These are phyloP conservation scores for Sutorius eximius DNA, from an alignment of 1,284 basidiomycete genomes.

Conservation along the genomic window DNA sequence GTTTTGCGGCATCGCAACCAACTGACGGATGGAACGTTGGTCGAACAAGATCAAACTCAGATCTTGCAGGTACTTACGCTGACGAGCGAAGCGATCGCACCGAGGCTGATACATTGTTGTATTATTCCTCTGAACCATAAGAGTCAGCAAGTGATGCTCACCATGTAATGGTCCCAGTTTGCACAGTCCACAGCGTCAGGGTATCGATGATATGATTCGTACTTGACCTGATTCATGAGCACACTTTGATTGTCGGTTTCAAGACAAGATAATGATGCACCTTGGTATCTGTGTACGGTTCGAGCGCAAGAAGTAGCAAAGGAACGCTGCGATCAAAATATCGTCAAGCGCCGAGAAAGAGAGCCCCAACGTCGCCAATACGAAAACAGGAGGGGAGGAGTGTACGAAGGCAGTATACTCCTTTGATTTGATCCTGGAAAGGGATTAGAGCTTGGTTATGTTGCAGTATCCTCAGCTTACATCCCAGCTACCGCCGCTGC, in stretches of 20 bases:
- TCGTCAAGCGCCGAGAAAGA: slow-evolving; percentile 48
- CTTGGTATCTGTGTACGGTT: slow-evolving; percentile 40
- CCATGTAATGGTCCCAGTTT: slow-evolving; percentile 50
- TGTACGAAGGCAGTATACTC: slow-evolving; percentile 13
- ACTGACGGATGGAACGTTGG: slow-evolving; percentile 32
- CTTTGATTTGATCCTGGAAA: slow-evolving; percentile 15
- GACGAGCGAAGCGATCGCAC: slow-evolving; percentile 41
- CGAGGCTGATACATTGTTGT: slow-evolving; percentile 31
- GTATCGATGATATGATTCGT: slow-evolving; percentile 49
- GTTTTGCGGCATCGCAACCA: slow-evolving; percentile 41
- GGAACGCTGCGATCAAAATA: slow-evolving; percentile 44
- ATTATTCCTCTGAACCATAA: background rate
- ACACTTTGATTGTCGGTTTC: fast-evolving
- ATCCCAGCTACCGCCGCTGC: slow-evolving; percentile 23
- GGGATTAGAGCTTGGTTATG: background rate
- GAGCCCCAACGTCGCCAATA: slow-evolving; percentile 36
- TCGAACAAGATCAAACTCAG: background rate
- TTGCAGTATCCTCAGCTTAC: slow-evolving; percentile 7
- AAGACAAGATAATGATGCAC: slow-evolving; percentile 23
- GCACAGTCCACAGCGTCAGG: slow-evolving; percentile 49
- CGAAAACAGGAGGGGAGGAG: slow-evolving; percentile 1
- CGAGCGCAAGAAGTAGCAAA: slow-evolving; percentile 44
- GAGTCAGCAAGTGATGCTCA: slow-evolving; percentile 17
- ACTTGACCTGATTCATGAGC: slow-evolving; percentile 23
- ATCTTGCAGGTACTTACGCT: slow-evolving; percentile 36